A percentile compares a stretch with the other conserved stretches of the same genome.
These are phyloP conservation scores for Pezicula carpinea DNA, from an alignment of 2,329 filamentous ascomycete species.

Conservation along the genomic window DNA sequence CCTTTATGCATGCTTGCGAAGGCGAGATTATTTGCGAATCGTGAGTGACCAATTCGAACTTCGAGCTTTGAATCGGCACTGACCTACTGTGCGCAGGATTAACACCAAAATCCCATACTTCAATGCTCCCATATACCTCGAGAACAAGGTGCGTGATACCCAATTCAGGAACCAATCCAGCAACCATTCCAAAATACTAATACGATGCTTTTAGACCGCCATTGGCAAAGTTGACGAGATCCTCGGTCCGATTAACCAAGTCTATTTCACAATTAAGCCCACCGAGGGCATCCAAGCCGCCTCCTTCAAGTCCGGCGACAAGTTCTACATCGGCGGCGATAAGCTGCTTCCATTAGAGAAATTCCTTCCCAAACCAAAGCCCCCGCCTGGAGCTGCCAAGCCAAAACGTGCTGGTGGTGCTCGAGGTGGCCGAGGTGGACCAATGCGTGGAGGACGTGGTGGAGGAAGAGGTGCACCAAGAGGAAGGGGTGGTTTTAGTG, in stretches of 20 bases:
- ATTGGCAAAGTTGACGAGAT: conserved; percentile 98
- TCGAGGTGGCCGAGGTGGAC: conserved; percentile 40
- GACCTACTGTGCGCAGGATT: conserved; percentile 37
- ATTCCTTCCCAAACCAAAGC: conserved; percentile 94
- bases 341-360: conserved; percentile 93
- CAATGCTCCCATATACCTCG: conserved; percentile 97
- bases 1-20: conserved; percentile 90
- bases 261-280: conserved; percentile 98
- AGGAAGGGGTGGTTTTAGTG: conserved; percentile 46
- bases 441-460: conserved; percentile 36
- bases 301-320: conserved; percentile 94
- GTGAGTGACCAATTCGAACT: too few relatives aligned
- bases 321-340: conserved; percentile 92
- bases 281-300: conserved; percentile 92
- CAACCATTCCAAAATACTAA: conserved; percentile 1
- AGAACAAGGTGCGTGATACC: conserved; percentile 73
- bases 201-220: conserved; percentile 51
- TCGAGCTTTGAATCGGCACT: too few relatives aligned
- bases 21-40: conserved; percentile 98
- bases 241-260: conserved; percentile 93
- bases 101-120: conserved; percentile 98
- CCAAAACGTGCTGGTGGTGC: conserved; percentile 65
- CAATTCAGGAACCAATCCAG: neutral
- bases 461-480: conserved; percentile 45
- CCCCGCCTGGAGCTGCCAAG: conserved; percentile 60